Conservation (phyloP, 23 red algal genomes). For the Gracilariopsis chorda region DNA sequence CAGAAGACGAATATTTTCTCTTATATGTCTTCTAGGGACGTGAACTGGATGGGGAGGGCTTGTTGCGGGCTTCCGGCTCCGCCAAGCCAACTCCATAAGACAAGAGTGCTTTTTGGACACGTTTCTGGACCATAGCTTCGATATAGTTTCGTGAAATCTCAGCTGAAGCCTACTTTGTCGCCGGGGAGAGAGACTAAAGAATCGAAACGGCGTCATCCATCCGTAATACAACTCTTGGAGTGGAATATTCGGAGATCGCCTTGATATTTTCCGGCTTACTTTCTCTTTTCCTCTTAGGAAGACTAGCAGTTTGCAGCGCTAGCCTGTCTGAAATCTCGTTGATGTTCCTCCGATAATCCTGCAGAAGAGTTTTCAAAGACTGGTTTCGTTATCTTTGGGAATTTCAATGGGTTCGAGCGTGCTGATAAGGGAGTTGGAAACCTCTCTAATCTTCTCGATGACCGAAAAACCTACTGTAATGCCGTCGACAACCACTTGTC, state of each 20-base stretch:
- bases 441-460: neutral
- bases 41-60: neutral
- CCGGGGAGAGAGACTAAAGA: neutral
- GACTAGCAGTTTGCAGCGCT: neutral
- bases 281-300: neutral
- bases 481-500: neutral
- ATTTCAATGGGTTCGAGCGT: neutral
- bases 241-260: neutral
- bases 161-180: neutral
- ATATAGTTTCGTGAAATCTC: neutral
- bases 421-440: neutral
- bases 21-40: neutral
- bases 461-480: neutral
- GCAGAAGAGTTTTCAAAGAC: neutral
- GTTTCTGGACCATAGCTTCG: neutral
- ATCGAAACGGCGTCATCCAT: slow-evolving; percentile 23
- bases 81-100: neutral
- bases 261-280: neutral
- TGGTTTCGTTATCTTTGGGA: neutral
- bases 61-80: neutral
- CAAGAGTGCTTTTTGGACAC: neutral
- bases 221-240: neutral
- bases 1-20: neutral
- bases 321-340: neutral
- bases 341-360: neutral